Evolutionary conservation across 2,329 filamentous ascomycete genomes (phyloP).

Genomic region (Leptographium galeiforme): DNA sequence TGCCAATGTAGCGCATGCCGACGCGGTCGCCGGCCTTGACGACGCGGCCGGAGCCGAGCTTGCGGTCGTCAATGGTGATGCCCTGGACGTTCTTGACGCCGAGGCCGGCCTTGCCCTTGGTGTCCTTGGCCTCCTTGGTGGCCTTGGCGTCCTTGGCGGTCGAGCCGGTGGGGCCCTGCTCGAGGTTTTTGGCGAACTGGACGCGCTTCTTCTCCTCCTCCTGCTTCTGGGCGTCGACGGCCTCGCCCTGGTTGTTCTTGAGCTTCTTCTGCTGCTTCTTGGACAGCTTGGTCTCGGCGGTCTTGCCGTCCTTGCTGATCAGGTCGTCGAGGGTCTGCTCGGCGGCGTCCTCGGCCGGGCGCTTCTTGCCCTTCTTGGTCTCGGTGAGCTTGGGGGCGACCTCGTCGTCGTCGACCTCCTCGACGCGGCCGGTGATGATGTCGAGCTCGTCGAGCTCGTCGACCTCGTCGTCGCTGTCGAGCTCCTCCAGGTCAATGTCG

Average conservation of each 20-base stretch:
- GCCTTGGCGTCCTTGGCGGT: conserved; percentile 30
- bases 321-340: conserved; percentile 66
- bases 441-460: conserved; percentile 69
- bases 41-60: conserved; percentile 68
- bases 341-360: conserved; percentile 62
- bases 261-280: conserved; percentile 98
- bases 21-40: conserved; percentile 87
- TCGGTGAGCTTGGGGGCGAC: conserved; percentile 49
- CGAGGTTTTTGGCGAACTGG: conserved; percentile 96
- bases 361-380: conserved; percentile 65
- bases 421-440: conserved; percentile 55
- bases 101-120: conserved; percentile 31
- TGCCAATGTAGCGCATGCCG: conserved; percentile 95
- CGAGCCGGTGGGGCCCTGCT: conserved; percentile 82
- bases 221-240: conserved; percentile 50
- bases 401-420: conserved; percentile 71
- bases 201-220: conserved; percentile 80
- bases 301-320: conserved; percentile 59
- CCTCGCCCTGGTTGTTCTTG: conserved; percentile 95
- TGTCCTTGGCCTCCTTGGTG: conserved; percentile 24
- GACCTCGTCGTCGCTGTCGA: conserved; percentile 52
- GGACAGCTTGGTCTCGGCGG: conserved; percentile 58
- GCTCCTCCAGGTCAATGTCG: conserved; percentile 66
- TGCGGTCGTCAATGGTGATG: conserved; percentile 91
- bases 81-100: conserved; percentile 73